Evolutionary conservation across 2,329 filamentous ascomycete genomes (phyloP), one percentile per base, ranked within the genome.

Genomic region (Curvularia hawaiiensis): DNA sequence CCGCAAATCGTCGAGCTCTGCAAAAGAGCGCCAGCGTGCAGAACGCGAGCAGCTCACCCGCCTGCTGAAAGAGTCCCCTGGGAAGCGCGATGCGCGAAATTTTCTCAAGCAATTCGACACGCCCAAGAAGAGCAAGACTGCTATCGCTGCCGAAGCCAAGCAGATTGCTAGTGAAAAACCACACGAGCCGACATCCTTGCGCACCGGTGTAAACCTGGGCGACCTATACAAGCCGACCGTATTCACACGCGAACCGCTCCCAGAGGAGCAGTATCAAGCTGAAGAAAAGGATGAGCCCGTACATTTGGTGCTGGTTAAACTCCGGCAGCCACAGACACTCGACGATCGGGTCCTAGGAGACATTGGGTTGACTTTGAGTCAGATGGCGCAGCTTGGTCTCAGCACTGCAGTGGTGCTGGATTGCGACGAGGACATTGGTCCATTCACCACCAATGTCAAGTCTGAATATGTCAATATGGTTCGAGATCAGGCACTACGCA

Each of bases 51-150:
- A 75, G 63, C 63, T 76, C 68, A 75, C 72, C 20, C 70, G 70
- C 30, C 62, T 98, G 3, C 82, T 99, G 31, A 91, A 91, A 69
- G 92, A 93, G 18, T 92, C 92, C 11, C 90, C 93, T 6, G 97
- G 94, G 0, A 96, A 93, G 77, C 88, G 95, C 68, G 95, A 99
- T 79, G 92, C 93, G 47, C 93, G 90, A 76, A 88, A 91, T 38
- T 99, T 97, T 72, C 83, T 99, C 16, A 90, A 95, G 66, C 93
- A 92, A 60, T 96, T 97, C 74, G 88, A 86, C 47, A 59, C 64
- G 14, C 60, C 72, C 18, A 68, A 67, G 16, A 67, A 66, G 58
- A 45, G 41, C 4, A 59, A 62, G 20, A 51, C 39, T n/a, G 55
- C 40, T n/a, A 33, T 58, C 18, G 22, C 60, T 1, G 40, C 57